Conservation (phyloP, 2,329 filamentous ascomycete species). For the Microdochium bolleyi region DNA sequence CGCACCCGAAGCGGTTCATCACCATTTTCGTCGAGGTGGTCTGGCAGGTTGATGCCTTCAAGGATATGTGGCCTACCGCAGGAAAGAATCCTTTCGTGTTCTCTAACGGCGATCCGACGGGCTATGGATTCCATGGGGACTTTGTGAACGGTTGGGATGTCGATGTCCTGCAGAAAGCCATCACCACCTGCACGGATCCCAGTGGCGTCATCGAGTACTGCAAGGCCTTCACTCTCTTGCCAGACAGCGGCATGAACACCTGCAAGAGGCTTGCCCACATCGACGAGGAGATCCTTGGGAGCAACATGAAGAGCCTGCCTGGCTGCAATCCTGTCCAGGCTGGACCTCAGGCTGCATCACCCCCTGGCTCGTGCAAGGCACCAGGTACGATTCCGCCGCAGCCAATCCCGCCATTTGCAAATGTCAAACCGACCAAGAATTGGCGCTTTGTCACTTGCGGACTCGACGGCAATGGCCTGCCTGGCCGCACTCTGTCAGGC, state of each 20-base stretch:
- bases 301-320: slow-evolving; percentile 35
- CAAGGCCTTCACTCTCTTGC: slow-evolving; percentile 29
- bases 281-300: slow-evolving; percentile 30
- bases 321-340: slow-evolving; percentile 43
- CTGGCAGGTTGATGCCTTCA: slow-evolving; percentile 43
- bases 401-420: slow-evolving; percentile 30
- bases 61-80: slow-evolving; percentile 32
- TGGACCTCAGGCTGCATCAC: slow-evolving; percentile 14
- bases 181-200: slow-evolving; percentile 36
- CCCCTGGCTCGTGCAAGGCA: slow-evolving; percentile 21
- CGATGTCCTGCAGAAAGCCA: slow-evolving; percentile 36
- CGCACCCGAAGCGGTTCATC: slow-evolving; percentile 45
- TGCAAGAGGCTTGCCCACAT: slow-evolving; percentile 37
- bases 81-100: slow-evolving; percentile 41
- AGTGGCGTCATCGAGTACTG: slow-evolving; percentile 35
- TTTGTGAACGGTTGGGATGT: slow-evolving; percentile 55
- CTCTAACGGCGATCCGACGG: slow-evolving; percentile 31
- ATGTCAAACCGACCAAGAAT: slow-evolving; percentile 29
- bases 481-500: slow-evolving; percentile 14
- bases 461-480: slow-evolving; percentile 16
- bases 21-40: slow-evolving; percentile 54
- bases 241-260: slow-evolving; percentile 26
- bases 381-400: slow-evolving; percentile 25
- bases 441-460: slow-evolving; percentile 49
- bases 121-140: slow-evolving; percentile 49